Percentiles rank a stretch among this genome's conserved stretches.
These are phyloP conservation scores for Lyophyllum atratum DNA, from an alignment of 768 basidiomycete species.

Conservation along the genomic window DNA sequence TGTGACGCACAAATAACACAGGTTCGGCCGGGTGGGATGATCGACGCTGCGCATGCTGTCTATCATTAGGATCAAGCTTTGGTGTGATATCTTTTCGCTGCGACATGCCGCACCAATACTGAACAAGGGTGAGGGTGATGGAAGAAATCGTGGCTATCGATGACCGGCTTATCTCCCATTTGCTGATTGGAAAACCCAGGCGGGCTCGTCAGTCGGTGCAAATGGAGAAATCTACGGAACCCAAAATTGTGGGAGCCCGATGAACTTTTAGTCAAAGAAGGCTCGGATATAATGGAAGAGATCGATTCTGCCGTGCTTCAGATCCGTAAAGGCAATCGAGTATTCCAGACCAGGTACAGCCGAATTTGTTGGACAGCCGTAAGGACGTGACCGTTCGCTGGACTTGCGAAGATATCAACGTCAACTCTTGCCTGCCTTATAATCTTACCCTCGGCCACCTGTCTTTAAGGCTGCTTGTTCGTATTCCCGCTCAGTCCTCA, in stretches of 20 bases:
- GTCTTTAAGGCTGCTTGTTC: slow-evolving; percentile 12
- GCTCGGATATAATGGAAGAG: slow-evolving; percentile 23
- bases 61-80: background rate
- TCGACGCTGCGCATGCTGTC: slow-evolving; percentile 5
- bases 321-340: slow-evolving; percentile 18
- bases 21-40: slow-evolving; percentile 6
- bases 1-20: background rate
- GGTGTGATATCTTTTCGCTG: background rate
- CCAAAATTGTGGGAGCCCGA: slow-evolving; percentile 10
- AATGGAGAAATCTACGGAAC: slow-evolving; percentile 12
- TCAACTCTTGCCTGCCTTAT: slow-evolving; percentile 28
- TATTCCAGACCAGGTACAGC: slow-evolving; percentile 31
- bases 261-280: slow-evolving; percentile 20
- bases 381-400: slow-evolving; percentile 21
- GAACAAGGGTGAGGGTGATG: background rate
- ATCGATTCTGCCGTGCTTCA: slow-evolving; percentile 27
- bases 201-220: background rate
- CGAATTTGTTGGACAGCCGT: slow-evolving; percentile 29
- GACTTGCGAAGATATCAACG: slow-evolving; percentile 22
- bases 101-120: background rate
- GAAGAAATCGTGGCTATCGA: background rate
- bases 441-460: slow-evolving; percentile 24
- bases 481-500: slow-evolving; percentile 5
- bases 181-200: background rate
- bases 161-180: slow-evolving; percentile 9